phyloP scores from a whole-genome alignment of 2,329 filamentous ascomycete genomes.

The Corynespora cassiicola region DNA sequence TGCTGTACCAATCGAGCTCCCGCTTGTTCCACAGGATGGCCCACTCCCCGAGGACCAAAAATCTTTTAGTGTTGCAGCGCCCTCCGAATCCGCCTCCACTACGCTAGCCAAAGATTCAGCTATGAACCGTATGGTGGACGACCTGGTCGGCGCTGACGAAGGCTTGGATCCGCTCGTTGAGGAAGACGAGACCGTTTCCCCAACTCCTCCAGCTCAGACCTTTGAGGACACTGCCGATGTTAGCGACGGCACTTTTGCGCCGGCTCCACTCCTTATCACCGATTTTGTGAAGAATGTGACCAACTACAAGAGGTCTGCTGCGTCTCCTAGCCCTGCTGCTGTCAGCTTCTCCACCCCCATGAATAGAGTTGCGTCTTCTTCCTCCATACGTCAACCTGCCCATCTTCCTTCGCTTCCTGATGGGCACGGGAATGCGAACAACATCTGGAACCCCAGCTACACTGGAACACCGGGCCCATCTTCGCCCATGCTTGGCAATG shows the following conservation, averaged over 20 bases:
- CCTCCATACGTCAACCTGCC: constrained; percentile 41
- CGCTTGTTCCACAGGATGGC: constrained; percentile 32
- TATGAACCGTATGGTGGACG: constrained; percentile 65
- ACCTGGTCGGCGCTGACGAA: constrained; percentile 56
- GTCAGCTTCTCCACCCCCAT: constrained; percentile 37
- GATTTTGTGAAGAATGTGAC: constrained; percentile 47
- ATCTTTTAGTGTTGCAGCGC: constrained; percentile 39
- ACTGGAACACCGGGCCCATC: constrained; percentile 36
- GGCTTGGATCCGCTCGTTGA: constrained; percentile 48
- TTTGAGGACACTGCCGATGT: constrained; percentile 49
- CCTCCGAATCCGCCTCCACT: constrained; percentile 58
- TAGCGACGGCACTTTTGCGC: constrained; percentile 36
- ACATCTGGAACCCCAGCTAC: constrained; percentile 45
- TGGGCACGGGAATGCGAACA: constrained; percentile 40
- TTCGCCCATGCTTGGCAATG: constrained; percentile 32
- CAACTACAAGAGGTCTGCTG: constrained; percentile 36
- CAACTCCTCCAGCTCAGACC: constrained; percentile 54
- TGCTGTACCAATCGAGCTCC: constrained; percentile 46
- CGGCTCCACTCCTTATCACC: constrained; percentile 35
- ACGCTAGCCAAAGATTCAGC: constrained; percentile 52
- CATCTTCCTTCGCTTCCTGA: constrained; percentile 45
- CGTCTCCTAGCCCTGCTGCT: constrained; percentile 33
- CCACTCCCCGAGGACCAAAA: constrained; percentile 44
- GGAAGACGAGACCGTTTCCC: constrained; percentile 52
- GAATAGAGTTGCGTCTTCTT: constrained; percentile 41